These are phyloP conservation scores for Lyophyllum semitale DNA, from an alignment of 768 basidiomycete genomes.

Conservation along the genomic window DNA sequence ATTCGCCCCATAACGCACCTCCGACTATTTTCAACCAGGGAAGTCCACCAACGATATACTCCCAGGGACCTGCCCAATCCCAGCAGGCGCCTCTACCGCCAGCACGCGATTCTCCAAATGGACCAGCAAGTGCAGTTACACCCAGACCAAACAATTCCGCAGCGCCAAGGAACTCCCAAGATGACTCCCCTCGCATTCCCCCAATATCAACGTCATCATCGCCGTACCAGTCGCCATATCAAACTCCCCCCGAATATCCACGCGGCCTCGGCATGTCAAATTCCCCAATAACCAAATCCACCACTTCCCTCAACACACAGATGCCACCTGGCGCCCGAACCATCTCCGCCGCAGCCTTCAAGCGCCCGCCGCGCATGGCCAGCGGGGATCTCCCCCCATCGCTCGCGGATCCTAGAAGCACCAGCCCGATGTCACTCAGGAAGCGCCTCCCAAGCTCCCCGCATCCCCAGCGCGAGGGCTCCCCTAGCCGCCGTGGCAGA, in stretches of 20 bases:
- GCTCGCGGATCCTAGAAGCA: conserved; percentile 34
- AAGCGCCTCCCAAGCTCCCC: conserved; percentile 53
- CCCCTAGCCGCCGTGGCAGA: conserved; percentile 13
- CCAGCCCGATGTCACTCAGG: conserved; percentile 47
- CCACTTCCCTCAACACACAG: conserved; percentile 15
- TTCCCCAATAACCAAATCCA: conserved; percentile 17
- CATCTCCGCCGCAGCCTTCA: conserved; percentile 78
- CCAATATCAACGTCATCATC: conserved; percentile 6
- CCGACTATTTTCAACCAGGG: conserved; percentile 1
- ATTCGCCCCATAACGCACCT: conserved; percentile 19
- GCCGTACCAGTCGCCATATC: conserved; percentile 36
- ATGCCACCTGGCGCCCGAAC: conserved; percentile 48
- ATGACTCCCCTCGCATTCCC: conserved; percentile 10
- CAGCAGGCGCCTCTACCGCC: background rate
- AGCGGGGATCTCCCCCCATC: conserved; percentile 24
- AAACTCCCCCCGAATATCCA: conserved; percentile 51
- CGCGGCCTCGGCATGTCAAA: conserved; percentile 22
- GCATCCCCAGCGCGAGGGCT: conserved; percentile 26
- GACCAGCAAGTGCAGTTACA: background rate
- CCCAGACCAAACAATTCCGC: background rate
- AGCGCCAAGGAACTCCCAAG: conserved; percentile 1
- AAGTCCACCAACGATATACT: background rate
- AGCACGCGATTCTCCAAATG: conserved; percentile 3
- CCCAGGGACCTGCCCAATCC: conserved; percentile 3
- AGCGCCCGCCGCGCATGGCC: conserved; percentile 44